Evolutionary conservation across 106 monocot genomes (phyloP), one percentile per base, ranked within the genome.

Genomic region (Gastrodia elata): DNA sequence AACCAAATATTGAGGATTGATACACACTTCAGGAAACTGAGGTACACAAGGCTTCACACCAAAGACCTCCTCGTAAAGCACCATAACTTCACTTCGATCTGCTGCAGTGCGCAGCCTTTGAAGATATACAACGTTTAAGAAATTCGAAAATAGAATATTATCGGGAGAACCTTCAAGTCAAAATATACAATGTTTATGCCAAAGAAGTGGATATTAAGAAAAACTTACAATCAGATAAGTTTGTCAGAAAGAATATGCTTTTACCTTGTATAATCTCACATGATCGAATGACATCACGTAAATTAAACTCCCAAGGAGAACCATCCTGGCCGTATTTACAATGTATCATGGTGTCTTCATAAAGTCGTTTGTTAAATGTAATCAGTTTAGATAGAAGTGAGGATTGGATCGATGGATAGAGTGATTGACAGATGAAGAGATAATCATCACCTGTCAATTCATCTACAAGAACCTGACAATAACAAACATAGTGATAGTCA

Each of bases 251-350:
- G 73, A 9, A 32, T 39, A 72, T 35, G 13, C n/a, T 26, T 41
- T 38, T 65, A 95, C 91, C 87, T 89, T 91, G 78, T 34, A 93
- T 93, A 73, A 98, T 88, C 76, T 98, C 84, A 74, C 98, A 98
- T 38, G 98, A 93, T 37, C 98, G 78, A 61, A 98, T 76, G 39
- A 98, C 83, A 91, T 98, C 98, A 70, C 98, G 91, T 16, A 98
- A 83, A 80, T 98, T 98, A 78, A 98, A 98, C 72, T 93, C 97
- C 97, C 97, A 98, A 20, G 97, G 97, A 75, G 97, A 86, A 64
- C 97, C 97, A 56, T 84, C 86, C 52, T 93, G 90, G 39, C 93
- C 97, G 83, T 87, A 98, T 49, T 88, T 98, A 27, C 72, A 83
- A 58, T 68, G 69, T 37, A 93, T 41, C 91, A 98, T 86, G 3